Base-by-base conservation (phyloP, 2,329 filamentous ascomycete genomes). In the Pseudocercospora eumusae region DNA sequence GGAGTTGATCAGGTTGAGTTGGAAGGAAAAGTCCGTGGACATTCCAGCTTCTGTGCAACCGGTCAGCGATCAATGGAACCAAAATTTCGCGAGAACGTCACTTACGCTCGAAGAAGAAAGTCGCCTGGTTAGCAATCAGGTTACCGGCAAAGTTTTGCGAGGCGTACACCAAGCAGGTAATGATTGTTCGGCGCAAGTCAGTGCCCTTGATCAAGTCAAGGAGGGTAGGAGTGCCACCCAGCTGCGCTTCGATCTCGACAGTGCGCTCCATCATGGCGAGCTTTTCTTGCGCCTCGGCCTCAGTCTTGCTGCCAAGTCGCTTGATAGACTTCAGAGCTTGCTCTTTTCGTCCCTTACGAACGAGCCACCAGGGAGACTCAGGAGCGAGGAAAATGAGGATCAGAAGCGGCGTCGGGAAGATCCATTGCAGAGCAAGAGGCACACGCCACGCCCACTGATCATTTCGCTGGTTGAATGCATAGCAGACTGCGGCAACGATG, bases 101-200 rank as follows among this genome's bases (percentile, higher is more conserved):
- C 78, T 76, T 65, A 80, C 79, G 75, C 44, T 73, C 70, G 59
- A 73, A 76, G 72, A 79, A 79, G 66, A 66, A 71, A 0, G 71
- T 69, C 76, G 84, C 82, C 69, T 86, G 83, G 66, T 84, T 85
- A 68, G 84, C 82, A 58, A 86, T 83, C 50, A 85, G 76, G 65
- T 85, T 86, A 60, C 84, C 83, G 2, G 82, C 80, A 31, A 86
- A 76, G 66, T 85, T 85, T 73, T 85, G 83, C 33, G 82, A 79
- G 2, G 81, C 79, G 69, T 83, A 79, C 13, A 70, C 67, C 28
- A 74, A 68, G 64, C 71, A 77, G 9, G 71, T 73, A 25, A 79
- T 77, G 57, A 77, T 73, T 6, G 77, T 79, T 3, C 77, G 75
- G 1, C 77, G 75, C 65, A 81, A 73, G 67, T 86, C 81, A 33